A percentile compares a stretch with the other conserved stretches of the same genome.
Evolutionary conservation across 345 rosid genomes (phyloP).

Genomic region (Leavenworthia alabamica): DNA sequence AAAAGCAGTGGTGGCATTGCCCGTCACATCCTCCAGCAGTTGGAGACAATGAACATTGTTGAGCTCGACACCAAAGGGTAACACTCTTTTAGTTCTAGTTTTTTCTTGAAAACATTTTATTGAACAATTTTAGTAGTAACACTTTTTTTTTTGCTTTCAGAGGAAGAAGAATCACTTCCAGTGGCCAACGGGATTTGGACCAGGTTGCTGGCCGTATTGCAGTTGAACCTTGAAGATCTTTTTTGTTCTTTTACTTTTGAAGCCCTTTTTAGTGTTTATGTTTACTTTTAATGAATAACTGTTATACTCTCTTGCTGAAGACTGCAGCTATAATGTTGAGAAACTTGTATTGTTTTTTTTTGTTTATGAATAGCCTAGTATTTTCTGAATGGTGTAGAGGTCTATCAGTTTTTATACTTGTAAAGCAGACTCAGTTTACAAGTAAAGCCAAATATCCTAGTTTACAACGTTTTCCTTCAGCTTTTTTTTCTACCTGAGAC

Average conservation of each 20-base stretch:
- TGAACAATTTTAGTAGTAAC: neutral
- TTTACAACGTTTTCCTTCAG: too few species aligned
- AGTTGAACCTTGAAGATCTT: slow-evolving; percentile 37
- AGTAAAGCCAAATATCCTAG: too few species aligned
- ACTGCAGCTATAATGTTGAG: slow-evolving; percentile 16
- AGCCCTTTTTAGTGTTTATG: slow-evolving; percentile 11
- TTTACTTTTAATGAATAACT: neutral
- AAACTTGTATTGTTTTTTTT: neutral
- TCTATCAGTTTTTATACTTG: too few species aligned
- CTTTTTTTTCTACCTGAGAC: slow-evolving; percentile 64
- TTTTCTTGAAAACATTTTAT: neutral
- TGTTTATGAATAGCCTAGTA: too few species aligned
- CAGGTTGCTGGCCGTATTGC: slow-evolving; percentile 81
- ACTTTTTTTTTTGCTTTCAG: slow-evolving; percentile 29
- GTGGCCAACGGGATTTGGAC: slow-evolving; percentile 81
- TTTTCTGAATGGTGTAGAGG: too few species aligned
- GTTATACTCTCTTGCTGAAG: slow-evolving; percentile 10
- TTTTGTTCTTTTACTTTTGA: slow-evolving; percentile 19
- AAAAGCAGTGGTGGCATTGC: slow-evolving; percentile 86
- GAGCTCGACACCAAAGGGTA: slow-evolving; percentile 67
- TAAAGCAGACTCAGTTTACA: too few species aligned
- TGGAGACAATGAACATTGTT: slow-evolving; percentile 59
- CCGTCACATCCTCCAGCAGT: slow-evolving; percentile 79
- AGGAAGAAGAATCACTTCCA: slow-evolving; percentile 81
- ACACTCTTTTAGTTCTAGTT: neutral